phyloP scores from a whole-genome alignment of 768 basidiomycete genomes.

The Chalciporus piperatus region DNA sequence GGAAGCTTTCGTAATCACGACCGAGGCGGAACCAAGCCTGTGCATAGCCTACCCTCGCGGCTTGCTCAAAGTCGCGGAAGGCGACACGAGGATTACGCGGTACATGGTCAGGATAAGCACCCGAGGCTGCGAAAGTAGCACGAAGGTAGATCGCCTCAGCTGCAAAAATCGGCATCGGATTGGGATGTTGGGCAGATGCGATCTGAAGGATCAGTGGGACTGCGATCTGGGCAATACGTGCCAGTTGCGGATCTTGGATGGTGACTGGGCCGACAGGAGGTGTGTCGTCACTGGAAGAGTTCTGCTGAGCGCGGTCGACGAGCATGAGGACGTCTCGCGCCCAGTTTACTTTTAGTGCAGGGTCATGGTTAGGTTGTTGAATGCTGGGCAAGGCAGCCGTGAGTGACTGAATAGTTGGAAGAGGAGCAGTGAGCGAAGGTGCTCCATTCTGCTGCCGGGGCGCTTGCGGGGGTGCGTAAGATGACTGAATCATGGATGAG shows the following conservation, averaged over 20 bases:
- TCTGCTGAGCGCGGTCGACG: slow-evolving; percentile 52
- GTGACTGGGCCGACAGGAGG: slow-evolving; percentile 48
- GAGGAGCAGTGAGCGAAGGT: slow-evolving; percentile 61
- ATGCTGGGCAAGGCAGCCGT: slow-evolving; percentile 47
- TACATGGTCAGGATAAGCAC: slow-evolving; percentile 64
- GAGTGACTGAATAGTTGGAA: slow-evolving; percentile 65
- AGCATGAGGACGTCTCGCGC: slow-evolving; percentile 79
- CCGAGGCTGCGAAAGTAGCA: slow-evolving; percentile 70
- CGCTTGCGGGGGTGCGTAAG: slow-evolving; percentile 17
- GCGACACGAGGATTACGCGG: slow-evolving; percentile 70
- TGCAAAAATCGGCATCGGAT: slow-evolving; percentile 41
- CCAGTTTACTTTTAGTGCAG: slow-evolving; percentile 69
- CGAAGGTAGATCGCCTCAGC: slow-evolving; percentile 77
- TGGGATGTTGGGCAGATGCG: slow-evolving; percentile 35
- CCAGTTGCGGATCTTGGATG: slow-evolving; percentile 59
- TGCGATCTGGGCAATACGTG: slow-evolving; percentile 59
- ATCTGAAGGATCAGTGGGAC: slow-evolving; percentile 63
- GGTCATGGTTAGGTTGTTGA: slow-evolving; percentile 55
- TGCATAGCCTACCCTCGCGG: slow-evolving; percentile 72
- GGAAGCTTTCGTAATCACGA: slow-evolving; percentile 87
- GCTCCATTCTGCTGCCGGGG: slow-evolving; percentile 19
- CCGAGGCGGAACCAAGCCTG: slow-evolving; percentile 93
- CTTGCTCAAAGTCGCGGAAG: slow-evolving; percentile 86
- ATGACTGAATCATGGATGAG: slow-evolving; percentile 12
- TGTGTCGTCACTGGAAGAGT: slow-evolving; percentile 44